Base-by-base conservation (phyloP, 2,329 filamentous ascomycete genomes). In the Fusarium avenaceum region DNA sequence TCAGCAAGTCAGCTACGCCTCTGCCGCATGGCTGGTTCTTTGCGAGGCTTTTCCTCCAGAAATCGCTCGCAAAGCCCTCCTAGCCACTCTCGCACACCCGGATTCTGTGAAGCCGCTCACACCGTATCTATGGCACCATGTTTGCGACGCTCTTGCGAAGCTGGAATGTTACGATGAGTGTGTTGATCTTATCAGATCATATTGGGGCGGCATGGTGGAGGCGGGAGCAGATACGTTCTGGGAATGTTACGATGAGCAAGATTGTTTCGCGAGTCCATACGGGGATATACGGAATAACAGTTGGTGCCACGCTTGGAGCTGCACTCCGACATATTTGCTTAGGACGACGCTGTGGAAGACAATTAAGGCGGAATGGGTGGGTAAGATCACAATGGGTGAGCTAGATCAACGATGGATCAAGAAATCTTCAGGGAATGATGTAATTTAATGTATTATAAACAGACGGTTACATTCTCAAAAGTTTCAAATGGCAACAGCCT, bases 71-170 rank as follows among this genome's bases (percentile, higher is more conserved):
- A 15, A 15, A 35, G 32, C 32, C 6, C 2, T 35, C 32, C 32
- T 35, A 15, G 32, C 32, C 14, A 35, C 32, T 35, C 32, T 35
- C 14, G 32, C 15, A 35, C 32, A 35, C 14, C 14, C 14, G 17
- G 32, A 35, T 17, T 15, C 32, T 17, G 14, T 35, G 15, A 35
- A 35, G 32, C 32, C 32, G 10, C 32, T 35, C 14, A 35, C 32
- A 4, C 32, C 74, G 79, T 67, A 67, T 32, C 61, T 67, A 14
- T 67, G 64, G 64, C 64, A 67, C 43, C 57, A 67, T 32, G 49
- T 67, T 6, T 67, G 64, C 24, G 64, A 65, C 4, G 64, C 64
- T 28, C 40, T 67, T 9, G 53, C 62, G 9, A 55, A 19, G 4
- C 57, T 56, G 8, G 64, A 49, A 14, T 62, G 57, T 43, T 62